These are phyloP conservation scores for Vavraia culicis DNA, from an alignment of 371 early-diverging fungal genomes.

Conservation along the genomic window DNA sequence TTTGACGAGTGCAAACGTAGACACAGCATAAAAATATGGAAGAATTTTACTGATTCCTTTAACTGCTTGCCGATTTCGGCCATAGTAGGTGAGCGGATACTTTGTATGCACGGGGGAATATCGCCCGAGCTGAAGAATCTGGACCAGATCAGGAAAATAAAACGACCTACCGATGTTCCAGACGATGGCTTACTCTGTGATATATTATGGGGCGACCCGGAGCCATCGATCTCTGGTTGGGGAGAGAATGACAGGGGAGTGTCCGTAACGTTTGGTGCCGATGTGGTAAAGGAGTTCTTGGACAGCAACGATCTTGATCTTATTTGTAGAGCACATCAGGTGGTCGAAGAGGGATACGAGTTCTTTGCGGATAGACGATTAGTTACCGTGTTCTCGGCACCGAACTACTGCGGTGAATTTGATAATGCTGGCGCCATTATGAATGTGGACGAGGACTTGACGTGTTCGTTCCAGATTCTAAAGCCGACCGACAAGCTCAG, in stretches of 20 bases:
- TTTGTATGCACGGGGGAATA: conserved; percentile 96
- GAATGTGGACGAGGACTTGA: conserved; percentile 73
- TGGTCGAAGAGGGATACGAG: conserved; percentile 93
- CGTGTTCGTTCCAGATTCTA: conserved; percentile 62
- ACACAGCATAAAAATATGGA: conserved; percentile 85
- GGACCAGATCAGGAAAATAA: conserved; percentile 79
- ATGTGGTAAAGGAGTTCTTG: conserved; percentile 64
- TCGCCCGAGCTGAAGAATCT: conserved; percentile 83
- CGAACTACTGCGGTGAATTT: conserved; percentile 88
- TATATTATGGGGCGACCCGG: conserved; percentile 94
- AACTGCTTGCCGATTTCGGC: conserved; percentile 90
- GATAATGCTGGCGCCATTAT: conserved; percentile 82
- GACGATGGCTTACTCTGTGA: conserved; percentile 95
- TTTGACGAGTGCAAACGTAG: conserved; percentile 94
- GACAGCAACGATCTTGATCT: conserved; percentile 72
- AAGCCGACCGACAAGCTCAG: conserved; percentile 31
- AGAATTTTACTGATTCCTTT: conserved; percentile 83
- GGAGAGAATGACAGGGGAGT: conserved; percentile 92
- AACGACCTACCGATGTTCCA: conserved; percentile 87
- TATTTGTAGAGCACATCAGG: conserved; percentile 87
- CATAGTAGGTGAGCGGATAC: conserved; percentile 67
- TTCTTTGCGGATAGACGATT: conserved; percentile 73
- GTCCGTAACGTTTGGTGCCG: conserved; percentile 78
- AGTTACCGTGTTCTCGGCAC: conserved; percentile 83
- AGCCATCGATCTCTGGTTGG: conserved; percentile 71